Base-by-base conservation (phyloP, 352 stramenopile genomes). In the Phytophthora brassicae region DNA sequence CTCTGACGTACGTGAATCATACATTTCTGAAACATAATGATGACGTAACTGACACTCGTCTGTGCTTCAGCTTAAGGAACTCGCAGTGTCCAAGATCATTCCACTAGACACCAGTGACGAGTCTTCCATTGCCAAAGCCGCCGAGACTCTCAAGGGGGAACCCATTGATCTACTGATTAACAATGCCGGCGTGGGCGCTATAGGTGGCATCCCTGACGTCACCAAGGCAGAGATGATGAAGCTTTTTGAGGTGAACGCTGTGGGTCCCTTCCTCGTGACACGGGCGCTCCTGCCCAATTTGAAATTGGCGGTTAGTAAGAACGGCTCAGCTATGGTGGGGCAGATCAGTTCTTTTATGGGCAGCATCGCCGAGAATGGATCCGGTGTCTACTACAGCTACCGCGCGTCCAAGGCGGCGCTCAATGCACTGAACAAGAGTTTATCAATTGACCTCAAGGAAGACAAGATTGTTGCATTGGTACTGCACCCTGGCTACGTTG, bases 331-430 rank as follows among this genome's bases (percentile, higher is more conserved):
- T 6, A 77, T 64, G 16, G 75, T 81, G 39, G 66, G 58, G 22
- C 72, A 91, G 42, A 31, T 91, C 28, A 72, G 71, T 26, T 87
- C 76, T 6, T 47, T 53, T 6, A 56, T 85, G 44, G 83, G 81
- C 33, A 84, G 78, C 41, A 80, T 90, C 35, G 60, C 53, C 3
- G 56, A 75, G 42, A 75, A 75, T 45, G 44, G 24, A 12, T 69
- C 67, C 3, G 67, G 62, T 9, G 62, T 57, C 14, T 48, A 46
- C 26, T 90, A 90, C 56, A 79, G 75, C 49, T 92, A 94, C 74
- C 75, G 81, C 42, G 75, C 85, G 36, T 86, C 76, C 44, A 92
- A 92, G 64, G 44, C 75, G 33, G 86, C 80, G 22, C 68, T 90
- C 49, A 95, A 95, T 64, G 87, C 81, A 64, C 53, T 88, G 36